Evolutionary conservation across 2,329 filamentous ascomycete genomes (phyloP).

Genomic region (Cadophora gregata): DNA sequence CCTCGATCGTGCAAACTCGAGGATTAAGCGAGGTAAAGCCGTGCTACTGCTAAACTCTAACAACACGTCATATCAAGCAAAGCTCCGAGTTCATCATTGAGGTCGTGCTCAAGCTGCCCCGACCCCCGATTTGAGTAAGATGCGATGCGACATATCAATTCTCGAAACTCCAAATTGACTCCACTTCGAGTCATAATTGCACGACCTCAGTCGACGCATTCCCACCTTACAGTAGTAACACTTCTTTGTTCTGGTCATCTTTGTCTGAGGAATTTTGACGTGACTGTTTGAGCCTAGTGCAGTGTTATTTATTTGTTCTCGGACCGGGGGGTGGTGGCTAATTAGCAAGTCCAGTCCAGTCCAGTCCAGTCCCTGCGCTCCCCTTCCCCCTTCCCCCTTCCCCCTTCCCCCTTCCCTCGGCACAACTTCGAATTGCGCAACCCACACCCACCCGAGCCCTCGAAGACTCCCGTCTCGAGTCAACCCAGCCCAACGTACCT

Average conservation of each 20-base stretch:
- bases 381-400: background rate
- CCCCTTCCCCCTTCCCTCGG: background rate
- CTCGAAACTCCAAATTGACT: background rate
- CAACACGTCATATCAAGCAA: constrained; percentile 4
- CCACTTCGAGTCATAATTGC: background rate
- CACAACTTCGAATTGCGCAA: background rate
- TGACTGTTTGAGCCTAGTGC: background rate
- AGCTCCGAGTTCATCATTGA: no score
- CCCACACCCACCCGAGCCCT: background rate
- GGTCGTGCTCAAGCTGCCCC: no score
- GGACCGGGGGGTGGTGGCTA: background rate
- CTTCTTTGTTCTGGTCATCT: background rate
- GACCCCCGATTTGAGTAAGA: no score
- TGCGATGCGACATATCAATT: background rate
- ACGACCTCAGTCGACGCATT: background rate
- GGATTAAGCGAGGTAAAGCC: constrained; percentile 6
- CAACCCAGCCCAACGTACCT: background rate
- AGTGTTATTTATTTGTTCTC: no score
- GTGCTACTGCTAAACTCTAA: background rate
- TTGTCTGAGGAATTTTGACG: background rate
- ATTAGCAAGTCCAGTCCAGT: background rate
- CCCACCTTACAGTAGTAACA: background rate
- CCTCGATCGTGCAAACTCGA: no score
- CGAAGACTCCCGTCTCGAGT: background rate
- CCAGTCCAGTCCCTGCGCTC: no score